Percentiles rank a stretch among this genome's conserved stretches.
Evolutionary conservation across 805 yeast species (phyloP).

Genomic region (Candida sanyiensis): DNA sequence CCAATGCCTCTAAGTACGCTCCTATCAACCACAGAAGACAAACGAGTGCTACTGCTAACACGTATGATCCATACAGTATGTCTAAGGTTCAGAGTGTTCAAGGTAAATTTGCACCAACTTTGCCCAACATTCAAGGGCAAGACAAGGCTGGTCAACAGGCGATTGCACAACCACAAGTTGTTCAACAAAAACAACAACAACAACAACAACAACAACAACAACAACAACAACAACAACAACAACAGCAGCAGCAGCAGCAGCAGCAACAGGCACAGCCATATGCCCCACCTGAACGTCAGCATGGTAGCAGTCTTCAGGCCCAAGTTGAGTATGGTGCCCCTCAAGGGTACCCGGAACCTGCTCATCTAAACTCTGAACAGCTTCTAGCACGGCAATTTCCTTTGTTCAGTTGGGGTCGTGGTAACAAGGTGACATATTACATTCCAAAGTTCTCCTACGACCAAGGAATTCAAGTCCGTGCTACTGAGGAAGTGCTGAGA

Average conservation of each 20-base stretch:
- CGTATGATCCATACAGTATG: conserved; percentile 25
- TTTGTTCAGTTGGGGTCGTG: conserved; percentile 58
- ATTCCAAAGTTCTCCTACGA: conserved; percentile 34
- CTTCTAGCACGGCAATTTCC: conserved; percentile 66
- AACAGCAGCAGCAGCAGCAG: no score
- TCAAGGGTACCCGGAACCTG: background rate
- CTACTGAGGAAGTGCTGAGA: conserved; percentile 29
- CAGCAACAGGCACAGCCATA: conserved; percentile 16
- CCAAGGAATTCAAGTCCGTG: conserved; percentile 31
- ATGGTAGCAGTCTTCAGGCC: no score
- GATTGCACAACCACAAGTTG: no score
- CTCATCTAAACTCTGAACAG: conserved; percentile 45
- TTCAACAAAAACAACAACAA: no score
- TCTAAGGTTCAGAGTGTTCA: conserved; percentile 13
- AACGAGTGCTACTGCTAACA: conserved; percentile 25
- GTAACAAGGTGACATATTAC: conserved; percentile 39
- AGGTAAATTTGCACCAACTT: background rate
- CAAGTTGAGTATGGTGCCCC: no score
- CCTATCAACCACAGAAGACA: conserved; percentile 31
- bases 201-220: no score
- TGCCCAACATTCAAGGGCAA: conserved; percentile 3
- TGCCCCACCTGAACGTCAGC: no score
- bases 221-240: no score
- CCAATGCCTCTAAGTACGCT: conserved; percentile 33
- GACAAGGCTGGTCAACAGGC: background rate